Base-by-base conservation (phyloP, 1,139 yeast species). In the Meyerozyma elateridarum region DNA sequence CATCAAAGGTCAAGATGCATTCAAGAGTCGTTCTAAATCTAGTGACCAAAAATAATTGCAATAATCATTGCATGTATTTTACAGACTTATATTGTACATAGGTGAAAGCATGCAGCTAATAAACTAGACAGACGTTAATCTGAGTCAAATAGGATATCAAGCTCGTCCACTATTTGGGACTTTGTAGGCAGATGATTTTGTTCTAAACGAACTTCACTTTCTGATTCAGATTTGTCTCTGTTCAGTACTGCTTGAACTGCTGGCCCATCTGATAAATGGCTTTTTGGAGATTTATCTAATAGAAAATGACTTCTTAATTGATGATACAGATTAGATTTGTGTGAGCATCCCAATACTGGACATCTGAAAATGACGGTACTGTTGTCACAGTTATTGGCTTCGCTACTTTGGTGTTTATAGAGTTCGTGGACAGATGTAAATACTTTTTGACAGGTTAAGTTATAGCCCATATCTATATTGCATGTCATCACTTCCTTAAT, bases 1-100 rank as follows among this genome's bases (percentile, higher is more conserved):
- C 48, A 61, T 83, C 41, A 76, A 75, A 42, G 76, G 72, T 13
- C 50, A 52, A 28, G 69, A 52, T 35, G 55, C 55, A 2, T 50
- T 51, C 39, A 50, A 48, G 37, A 46, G 48, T 9, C 43, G 41
- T 34, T 48, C 52, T 14, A 24, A 24, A 15, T 9, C 6, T 6
- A 22, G 7, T 18, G 29, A 24, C 16, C 14, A 8, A 6, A 11
- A 15, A 24, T 11, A 17, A 14, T 6, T 11, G 4, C 11, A 24
- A 15, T 11, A 11, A 14, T 24, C 9, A 24, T 15, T 24, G 27
- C 27, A 15, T 13, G 18, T 24, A 24, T 8, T 15, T 14, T 14
- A 24, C n/a, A n/a, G n/a, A n/a, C n/a, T n/a, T n/a, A 21, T 7
- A 24, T 24, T 24, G 27, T 24, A 24, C n/a, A 24, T 24, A 24